Conservation (phyloP, 331 rosid species). For the Pyrus hybrid region DNA sequence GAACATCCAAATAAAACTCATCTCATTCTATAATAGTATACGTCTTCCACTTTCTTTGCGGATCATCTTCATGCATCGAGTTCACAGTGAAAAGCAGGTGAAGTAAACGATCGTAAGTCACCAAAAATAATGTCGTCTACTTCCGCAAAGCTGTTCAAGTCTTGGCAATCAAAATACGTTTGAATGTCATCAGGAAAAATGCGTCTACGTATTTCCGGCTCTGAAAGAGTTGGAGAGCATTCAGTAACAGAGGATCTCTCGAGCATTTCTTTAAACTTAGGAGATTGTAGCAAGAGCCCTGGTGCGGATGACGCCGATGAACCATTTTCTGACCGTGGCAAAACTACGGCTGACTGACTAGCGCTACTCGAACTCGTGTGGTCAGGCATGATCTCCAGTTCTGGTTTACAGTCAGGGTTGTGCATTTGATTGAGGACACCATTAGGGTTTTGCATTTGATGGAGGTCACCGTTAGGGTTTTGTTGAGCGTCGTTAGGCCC, state of each 20-base stretch:
- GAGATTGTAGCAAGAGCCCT: slow-evolving; percentile 41
- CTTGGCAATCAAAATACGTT: slow-evolving; percentile 64
- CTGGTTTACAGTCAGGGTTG: slow-evolving; percentile 16
- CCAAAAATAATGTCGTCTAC: slow-evolving; percentile 68
- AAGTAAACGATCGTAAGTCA: slow-evolving; percentile 36
- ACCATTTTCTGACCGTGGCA: background rate
- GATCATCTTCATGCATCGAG: slow-evolving; percentile 32
- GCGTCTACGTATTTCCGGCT: slow-evolving; percentile 34
- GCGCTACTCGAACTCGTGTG: background rate
- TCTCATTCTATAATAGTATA: background rate
- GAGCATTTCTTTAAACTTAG: slow-evolving; percentile 60
- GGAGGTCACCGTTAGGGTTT: background rate
- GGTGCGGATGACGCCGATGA: slow-evolving; percentile 37
- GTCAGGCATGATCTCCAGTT: slow-evolving; percentile 8
- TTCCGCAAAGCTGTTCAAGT: slow-evolving; percentile 32
- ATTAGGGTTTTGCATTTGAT: slow-evolving; percentile 2
- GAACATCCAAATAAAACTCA: background rate
- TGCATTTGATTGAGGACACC: background rate
- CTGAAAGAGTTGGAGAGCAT: slow-evolving; percentile 4
- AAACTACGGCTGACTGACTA: background rate
- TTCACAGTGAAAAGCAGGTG: slow-evolving; percentile 55
- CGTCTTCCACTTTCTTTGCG: background rate
- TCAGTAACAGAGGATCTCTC: slow-evolving; percentile 34
- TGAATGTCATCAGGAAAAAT: slow-evolving; percentile 83
- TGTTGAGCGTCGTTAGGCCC: slow-evolving; percentile 20